Base-by-base conservation (phyloP, 2,329 filamentous ascomycete species). In the Penicillium sp. region DNA sequence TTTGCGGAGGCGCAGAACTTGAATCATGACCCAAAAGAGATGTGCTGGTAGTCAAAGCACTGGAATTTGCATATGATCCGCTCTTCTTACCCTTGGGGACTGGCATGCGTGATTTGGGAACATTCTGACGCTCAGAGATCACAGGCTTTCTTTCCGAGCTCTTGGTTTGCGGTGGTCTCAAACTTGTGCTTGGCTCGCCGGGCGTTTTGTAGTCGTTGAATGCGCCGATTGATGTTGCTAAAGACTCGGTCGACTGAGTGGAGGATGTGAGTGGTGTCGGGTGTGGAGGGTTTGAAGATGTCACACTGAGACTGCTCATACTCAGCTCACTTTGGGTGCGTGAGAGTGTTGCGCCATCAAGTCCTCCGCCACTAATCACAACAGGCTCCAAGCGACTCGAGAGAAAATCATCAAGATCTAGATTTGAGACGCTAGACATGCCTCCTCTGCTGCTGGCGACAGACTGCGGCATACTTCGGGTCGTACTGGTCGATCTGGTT, bases 381-480 rank as follows among this genome's bases (percentile, higher is more conserved):
- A 76, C 72, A 31, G 75, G 75, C 39, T 74, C 70, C 26, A 77
- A 61, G 26, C 74, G 68, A 38, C 71, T 66, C 23, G 69, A 59
- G 1, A 76, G 58, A 46, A 77, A 77, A 38, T 75, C 71, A 53
- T 77, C 74, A 13, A 76, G 65, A 16, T 72, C 70, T 23, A 66
- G 59, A 23, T 72, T 71, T 26, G 65, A 66, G 13, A 63, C 64
- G 46, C 67, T 70, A n/a, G 59, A 65, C 20, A 61, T 57, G 48
- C 72, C 74, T n/a, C 62, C 64, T 39, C 72, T 73, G 49, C 68
- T 65, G 40, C 64, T 69, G 3, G 59, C 58, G 28, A 65, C 52
- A n/a, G 68, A 67, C 28, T 55, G 64, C 1, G 63, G 44, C 28
- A 50, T 54, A 50, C 67, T 73, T 40, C 62, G 51, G 13, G 66